Conservation (phyloP, 2,329 filamentous ascomycete genomes). For the Pyrenochaeta sp. region DNA sequence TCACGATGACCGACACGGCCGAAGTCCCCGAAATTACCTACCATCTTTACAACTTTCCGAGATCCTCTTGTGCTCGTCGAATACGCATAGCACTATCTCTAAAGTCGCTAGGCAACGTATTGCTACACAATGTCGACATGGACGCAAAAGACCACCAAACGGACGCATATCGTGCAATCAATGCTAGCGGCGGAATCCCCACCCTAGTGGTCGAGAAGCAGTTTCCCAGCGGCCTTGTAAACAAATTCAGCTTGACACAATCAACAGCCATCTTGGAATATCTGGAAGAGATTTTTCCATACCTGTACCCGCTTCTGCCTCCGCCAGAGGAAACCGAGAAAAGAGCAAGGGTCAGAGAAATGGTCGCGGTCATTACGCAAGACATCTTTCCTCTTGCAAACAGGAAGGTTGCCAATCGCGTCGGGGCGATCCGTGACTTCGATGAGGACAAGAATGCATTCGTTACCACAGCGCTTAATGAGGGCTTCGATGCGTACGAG, state of each 20-base stretch:
- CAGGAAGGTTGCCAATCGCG: slow-evolving; percentile 59
- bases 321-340: slow-evolving; percentile 41
- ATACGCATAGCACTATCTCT: slow-evolving; percentile 66
- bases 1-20: too few relatives aligned
- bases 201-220: slow-evolving; percentile 54
- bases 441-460: slow-evolving; percentile 10
- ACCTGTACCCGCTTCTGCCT: slow-evolving; percentile 56
- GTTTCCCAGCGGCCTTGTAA: slow-evolving; percentile 9
- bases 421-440: slow-evolving; percentile 53
- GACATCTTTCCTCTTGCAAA: slow-evolving; percentile 70
- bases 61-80: slow-evolving; percentile 68
- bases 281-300: slow-evolving; percentile 42
- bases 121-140: slow-evolving; percentile 65
- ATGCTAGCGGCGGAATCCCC: slow-evolving; percentile 50
- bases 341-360: slow-evolving; percentile 61
- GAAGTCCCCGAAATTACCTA: slow-evolving; percentile 1
- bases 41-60: slow-evolving; percentile 66
- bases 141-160: slow-evolving; percentile 53
- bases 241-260: neutral
- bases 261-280: neutral
- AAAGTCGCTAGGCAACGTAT: slow-evolving; percentile 49
- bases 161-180: slow-evolving; percentile 62
- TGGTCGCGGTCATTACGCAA: slow-evolving; percentile 62
- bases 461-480: slow-evolving; percentile 50
- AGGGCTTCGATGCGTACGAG: slow-evolving; percentile 67